phyloP scores from a whole-genome alignment of 352 stramenopile species.

The Pelagophyceae sp. region DNA sequence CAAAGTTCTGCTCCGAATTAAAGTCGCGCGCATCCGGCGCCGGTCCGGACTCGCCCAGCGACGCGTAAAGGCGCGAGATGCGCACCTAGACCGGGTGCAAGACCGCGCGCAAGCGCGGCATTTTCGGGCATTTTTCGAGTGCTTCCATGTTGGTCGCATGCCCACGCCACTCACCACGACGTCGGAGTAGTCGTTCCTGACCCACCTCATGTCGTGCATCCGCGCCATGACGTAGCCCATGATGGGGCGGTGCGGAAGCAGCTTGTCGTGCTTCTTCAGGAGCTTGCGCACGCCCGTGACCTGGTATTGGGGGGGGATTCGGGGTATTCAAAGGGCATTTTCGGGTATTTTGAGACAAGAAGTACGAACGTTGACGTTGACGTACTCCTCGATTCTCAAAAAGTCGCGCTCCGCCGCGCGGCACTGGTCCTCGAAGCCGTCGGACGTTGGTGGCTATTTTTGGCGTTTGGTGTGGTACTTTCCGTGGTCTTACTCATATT shows the following conservation, averaged over 20 bases:
- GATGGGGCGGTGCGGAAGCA: constrained; percentile 52
- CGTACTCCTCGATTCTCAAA: constrained; percentile 71
- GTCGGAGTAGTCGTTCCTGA: constrained; percentile 64
- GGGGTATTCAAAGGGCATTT: too few relatives aligned
- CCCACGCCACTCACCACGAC: too few relatives aligned
- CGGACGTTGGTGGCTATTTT: too few relatives aligned
- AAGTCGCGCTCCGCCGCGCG: constrained; percentile 56
- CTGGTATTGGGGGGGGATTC: too few relatives aligned
- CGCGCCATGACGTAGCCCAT: constrained; percentile 64
- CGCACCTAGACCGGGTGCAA: too few relatives aligned
- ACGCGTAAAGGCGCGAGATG: constrained; percentile 53
- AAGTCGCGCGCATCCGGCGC: constrained; percentile 50
- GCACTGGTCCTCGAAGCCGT: constrained; percentile 30
- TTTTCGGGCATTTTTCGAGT: too few relatives aligned
- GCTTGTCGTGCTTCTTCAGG: constrained; percentile 76
- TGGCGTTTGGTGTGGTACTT: too few relatives aligned
- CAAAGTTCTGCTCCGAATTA: constrained; percentile 50
- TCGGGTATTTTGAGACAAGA: too few relatives aligned
- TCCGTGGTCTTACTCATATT: too few relatives aligned
- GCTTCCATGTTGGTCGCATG: too few relatives aligned
- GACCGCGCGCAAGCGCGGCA: too few relatives aligned
- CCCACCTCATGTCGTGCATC: constrained; percentile 73
- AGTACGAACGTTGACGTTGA: constrained; percentile 81
- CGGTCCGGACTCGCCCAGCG: constrained; percentile 39
- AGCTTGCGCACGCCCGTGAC: constrained; percentile 80